Conservation (phyloP, 768 basidiomycete species). For the Tylopilus plumbeoviolaceoides region DNA sequence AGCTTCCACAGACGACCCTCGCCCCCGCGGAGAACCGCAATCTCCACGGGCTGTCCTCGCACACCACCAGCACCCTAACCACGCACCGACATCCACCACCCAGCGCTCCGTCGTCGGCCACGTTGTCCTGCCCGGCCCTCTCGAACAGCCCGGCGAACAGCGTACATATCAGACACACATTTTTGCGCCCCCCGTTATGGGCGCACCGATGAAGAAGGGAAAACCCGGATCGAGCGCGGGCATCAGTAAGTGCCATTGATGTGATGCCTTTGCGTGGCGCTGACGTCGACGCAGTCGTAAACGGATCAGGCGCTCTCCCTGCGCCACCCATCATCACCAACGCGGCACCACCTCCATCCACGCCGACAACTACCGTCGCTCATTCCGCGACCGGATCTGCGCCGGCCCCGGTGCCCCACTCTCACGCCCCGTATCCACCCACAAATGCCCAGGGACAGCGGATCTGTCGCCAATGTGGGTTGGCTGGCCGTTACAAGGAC, state of each 20-base stretch:
- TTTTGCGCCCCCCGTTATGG: conserved; percentile 70
- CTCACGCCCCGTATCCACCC: conserved; percentile 25
- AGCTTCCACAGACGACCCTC: conserved; percentile 38
- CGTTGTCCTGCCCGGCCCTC: conserved; percentile 23
- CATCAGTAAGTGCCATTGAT: conserved; percentile 19
- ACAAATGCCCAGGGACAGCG: conserved; percentile 63
- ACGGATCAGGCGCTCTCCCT: conserved; percentile 19
- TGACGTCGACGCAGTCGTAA: conserved; percentile 13
- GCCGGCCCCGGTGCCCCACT: not conserved
- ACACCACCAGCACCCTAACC: conserved; percentile 31
- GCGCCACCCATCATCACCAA: conserved; percentile 12
- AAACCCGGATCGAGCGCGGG: conserved; percentile 36
- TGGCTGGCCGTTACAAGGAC: conserved; percentile 75
- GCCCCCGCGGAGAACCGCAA: conserved; percentile 30
- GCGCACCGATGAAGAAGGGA: conserved; percentile 65
- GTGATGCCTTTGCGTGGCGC: conserved; percentile 7
- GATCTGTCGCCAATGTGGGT: conserved; percentile 73
- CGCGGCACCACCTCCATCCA: conserved; percentile 13
- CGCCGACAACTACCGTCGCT: conserved; percentile 10
- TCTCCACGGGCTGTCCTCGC: conserved; percentile 27
- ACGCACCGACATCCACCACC: conserved; percentile 9
- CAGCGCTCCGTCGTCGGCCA: conserved; percentile 24
- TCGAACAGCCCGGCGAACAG: conserved; percentile 34
- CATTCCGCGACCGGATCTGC: conserved; percentile 5
- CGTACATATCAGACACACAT: conserved; percentile 60